Conservation (phyloP, 164 flowering plant species). For the Vitis cinerea region DNA sequence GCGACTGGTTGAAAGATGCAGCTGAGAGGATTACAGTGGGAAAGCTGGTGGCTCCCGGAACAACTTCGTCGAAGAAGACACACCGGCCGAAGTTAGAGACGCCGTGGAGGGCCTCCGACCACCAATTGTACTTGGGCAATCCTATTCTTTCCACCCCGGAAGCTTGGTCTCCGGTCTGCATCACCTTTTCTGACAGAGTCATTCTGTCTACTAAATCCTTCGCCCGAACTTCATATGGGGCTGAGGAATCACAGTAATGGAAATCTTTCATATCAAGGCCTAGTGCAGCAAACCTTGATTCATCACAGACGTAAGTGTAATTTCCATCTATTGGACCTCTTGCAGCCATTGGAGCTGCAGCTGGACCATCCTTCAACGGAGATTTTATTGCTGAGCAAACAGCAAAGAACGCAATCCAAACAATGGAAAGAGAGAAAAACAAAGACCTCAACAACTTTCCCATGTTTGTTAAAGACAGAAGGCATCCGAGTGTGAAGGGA, state of each 20-base stretch:
- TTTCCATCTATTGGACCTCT: too few relatives aligned
- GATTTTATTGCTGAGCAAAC: too few relatives aligned
- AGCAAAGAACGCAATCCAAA: too few relatives aligned
- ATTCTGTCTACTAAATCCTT: constrained; percentile 21
- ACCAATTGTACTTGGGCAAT: constrained; percentile 26
- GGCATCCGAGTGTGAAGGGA: too few relatives aligned
- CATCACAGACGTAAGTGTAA: too few relatives aligned
- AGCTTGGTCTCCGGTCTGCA: constrained; percentile 16
- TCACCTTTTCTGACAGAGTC: constrained; percentile 18
- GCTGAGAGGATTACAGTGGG: constrained; percentile 28
- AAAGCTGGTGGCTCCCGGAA: constrained; percentile 38
- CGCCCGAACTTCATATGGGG: constrained; percentile 4
- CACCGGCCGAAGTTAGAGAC: constrained; percentile 22
- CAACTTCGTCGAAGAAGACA: neutral
- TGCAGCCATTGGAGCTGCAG: too few relatives aligned
- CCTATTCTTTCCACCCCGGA: constrained; percentile 15
- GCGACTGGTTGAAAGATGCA: constrained; percentile 30
- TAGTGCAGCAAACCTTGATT: neutral
- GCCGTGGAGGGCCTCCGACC: constrained; percentile 43
- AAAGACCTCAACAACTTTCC: too few relatives aligned
- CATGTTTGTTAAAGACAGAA: too few relatives aligned
- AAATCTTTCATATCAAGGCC: neutral
- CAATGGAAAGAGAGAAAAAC: too few relatives aligned
- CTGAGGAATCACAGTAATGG: constrained; percentile 7
- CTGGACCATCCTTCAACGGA: too few relatives aligned